phyloP scores from a whole-genome alignment of 441 rosid genomes.

The Codiaeum variegatum region DNA sequence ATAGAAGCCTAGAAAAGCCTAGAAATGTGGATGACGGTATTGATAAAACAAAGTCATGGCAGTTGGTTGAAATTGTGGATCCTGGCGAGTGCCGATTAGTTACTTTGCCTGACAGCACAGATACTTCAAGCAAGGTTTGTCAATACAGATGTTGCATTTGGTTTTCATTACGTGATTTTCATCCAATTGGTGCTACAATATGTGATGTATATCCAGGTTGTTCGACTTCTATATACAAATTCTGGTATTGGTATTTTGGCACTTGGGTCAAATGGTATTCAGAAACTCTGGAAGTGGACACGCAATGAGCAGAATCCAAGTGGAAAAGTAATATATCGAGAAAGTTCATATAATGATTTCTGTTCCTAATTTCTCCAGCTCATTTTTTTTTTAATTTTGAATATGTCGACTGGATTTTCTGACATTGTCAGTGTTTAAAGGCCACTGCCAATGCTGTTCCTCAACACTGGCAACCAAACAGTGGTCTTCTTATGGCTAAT shows the following conservation, averaged over 20 bases:
- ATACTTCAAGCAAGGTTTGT: slow-evolving; percentile 70
- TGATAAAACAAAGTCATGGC: slow-evolving; percentile 73
- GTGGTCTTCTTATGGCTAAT: slow-evolving; percentile 88
- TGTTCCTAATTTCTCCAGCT: background rate
- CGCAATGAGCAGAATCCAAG: slow-evolving; percentile 71
- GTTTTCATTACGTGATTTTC: slow-evolving; percentile 4
- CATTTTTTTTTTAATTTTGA: background rate
- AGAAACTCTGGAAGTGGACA: slow-evolving; percentile 88
- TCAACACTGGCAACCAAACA: slow-evolving; percentile 87
- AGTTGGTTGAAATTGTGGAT: slow-evolving; percentile 62
- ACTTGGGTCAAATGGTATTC: slow-evolving; percentile 77
- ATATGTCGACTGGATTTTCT: slow-evolving; percentile 23
- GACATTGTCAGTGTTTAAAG: slow-evolving; percentile 39
- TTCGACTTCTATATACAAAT: slow-evolving; percentile 82
- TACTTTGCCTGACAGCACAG: slow-evolving; percentile 58
- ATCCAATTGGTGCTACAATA: slow-evolving; percentile 11
- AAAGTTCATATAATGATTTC: background rate
- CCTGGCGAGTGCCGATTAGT: slow-evolving; percentile 54
- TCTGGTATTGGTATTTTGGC: slow-evolving; percentile 81
- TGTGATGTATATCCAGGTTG: slow-evolving; percentile 45
- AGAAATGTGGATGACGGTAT: slow-evolving; percentile 48
- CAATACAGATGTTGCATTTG: slow-evolving; percentile 14
- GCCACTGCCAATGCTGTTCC: slow-evolving; percentile 77
- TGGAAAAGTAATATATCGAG: slow-evolving; percentile 57
- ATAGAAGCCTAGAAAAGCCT: slow-evolving; percentile 61